A percentile compares a stretch with the other conserved stretches of the same genome.
Conservation (phyloP, 108 stramenopile species). For the Cylindrotheca fusiformis region DNA sequence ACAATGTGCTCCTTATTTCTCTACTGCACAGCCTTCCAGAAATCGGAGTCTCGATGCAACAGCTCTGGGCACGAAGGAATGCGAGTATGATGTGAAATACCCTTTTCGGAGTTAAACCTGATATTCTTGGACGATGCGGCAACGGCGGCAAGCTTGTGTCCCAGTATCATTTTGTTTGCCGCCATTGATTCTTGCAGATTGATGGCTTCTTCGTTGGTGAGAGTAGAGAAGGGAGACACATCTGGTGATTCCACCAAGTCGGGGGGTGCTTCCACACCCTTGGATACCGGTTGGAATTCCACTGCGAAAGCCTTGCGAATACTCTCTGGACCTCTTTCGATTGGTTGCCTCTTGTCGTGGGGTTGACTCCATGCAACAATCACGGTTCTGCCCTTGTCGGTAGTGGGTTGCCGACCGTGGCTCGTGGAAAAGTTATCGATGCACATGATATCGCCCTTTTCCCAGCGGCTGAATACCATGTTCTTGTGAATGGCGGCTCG, state of each 20-base stretch:
- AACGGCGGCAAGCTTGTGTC: background rate
- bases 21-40: too few species aligned
- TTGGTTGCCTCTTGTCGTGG: too few species aligned
- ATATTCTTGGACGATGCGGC: too few species aligned
- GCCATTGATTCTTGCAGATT: background rate
- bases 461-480: conserved; percentile 31
- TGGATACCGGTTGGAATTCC: too few species aligned
- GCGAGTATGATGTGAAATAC: background rate
- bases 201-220: conserved; percentile 1
- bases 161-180: background rate
- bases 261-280: background rate
- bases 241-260: conserved; percentile 9
- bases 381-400: conserved; percentile 30
- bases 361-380: conserved; percentile 25
- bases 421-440: conserved; percentile 36
- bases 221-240: conserved; percentile 5
- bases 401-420: conserved; percentile 36
- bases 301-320: too few species aligned
- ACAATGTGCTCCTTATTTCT: too few species aligned
- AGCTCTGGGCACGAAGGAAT: conserved; percentile 2
- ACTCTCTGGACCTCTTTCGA: too few species aligned
- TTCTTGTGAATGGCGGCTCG: conserved; percentile 31
- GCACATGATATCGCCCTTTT: conserved; percentile 32
- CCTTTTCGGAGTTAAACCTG: background rate
- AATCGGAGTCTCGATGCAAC: conserved; percentile 6